These are phyloP conservation scores for Phytophthora meadii DNA, from an alignment of 352 stramenopile genomes.

Conservation along the genomic window DNA sequence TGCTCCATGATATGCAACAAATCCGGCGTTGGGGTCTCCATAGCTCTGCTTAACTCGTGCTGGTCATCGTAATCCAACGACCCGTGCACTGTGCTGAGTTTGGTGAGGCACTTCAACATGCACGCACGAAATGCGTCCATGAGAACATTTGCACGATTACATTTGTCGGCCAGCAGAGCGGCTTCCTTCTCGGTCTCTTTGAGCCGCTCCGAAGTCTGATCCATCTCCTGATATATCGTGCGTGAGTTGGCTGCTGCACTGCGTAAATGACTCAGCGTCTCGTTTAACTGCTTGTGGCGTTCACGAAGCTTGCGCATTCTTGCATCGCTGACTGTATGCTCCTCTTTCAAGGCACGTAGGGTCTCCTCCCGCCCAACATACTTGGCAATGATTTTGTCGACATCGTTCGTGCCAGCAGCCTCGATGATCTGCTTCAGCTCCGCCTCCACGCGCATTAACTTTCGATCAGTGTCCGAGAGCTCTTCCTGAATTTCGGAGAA, in stretches of 20 bases:
- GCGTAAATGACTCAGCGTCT: slow-evolving; percentile 64
- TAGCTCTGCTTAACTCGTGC: slow-evolving; percentile 70
- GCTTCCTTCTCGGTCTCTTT: slow-evolving; percentile 88
- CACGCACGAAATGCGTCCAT: slow-evolving; percentile 86
- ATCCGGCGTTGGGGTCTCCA: slow-evolving; percentile 73
- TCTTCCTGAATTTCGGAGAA: slow-evolving; percentile 86
- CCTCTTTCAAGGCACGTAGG: slow-evolving; percentile 75
- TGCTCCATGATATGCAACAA: slow-evolving; percentile 84
- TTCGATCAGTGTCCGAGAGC: slow-evolving; percentile 73
- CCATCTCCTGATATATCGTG: slow-evolving; percentile 88
- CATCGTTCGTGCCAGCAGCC: slow-evolving; percentile 77
- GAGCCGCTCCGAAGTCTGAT: slow-evolving; percentile 79
- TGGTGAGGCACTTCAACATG: slow-evolving; percentile 83
- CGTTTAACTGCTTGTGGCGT: slow-evolving; percentile 81
- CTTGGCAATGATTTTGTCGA: slow-evolving; percentile 86
- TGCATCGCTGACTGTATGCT: slow-evolving; percentile 74
- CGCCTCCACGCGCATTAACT: slow-evolving; percentile 67
- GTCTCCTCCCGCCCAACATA: slow-evolving; percentile 76
- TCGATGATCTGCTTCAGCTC: slow-evolving; percentile 83
- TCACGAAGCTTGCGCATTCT: slow-evolving; percentile 81
- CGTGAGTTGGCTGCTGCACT: slow-evolving; percentile 80
- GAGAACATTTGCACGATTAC: slow-evolving; percentile 79
- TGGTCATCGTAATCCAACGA: slow-evolving; percentile 81
- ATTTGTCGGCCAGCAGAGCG: slow-evolving; percentile 65
- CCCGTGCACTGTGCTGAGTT: slow-evolving; percentile 75